Conservation (phyloP, 306 rosid species). For the Styphnolobium japonicum region DNA sequence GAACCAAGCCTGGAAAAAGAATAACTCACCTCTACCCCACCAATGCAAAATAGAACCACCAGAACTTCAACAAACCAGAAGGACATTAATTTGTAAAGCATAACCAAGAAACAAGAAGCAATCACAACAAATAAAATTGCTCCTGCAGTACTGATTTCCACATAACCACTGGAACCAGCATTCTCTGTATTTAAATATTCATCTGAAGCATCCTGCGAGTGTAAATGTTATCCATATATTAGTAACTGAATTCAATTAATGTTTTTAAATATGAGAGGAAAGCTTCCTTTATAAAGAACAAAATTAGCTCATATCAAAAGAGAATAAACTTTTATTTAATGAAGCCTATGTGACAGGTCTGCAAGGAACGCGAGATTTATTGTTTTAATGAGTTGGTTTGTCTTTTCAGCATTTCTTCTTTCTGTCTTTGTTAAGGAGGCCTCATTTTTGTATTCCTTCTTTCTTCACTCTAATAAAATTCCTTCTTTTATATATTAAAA, state of each 20-base stretch:
- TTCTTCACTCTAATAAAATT: background rate
- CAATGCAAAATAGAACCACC: constrained; percentile 87
- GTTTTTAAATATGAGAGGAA: constrained; percentile 6
- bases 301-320: background rate
- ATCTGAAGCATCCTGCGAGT: constrained; percentile 75
- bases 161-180: constrained; percentile 61
- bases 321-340: background rate
- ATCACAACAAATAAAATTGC: constrained; percentile 80
- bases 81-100: constrained; percentile 92
- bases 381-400: background rate
- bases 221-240: constrained; percentile 7
- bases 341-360: background rate
- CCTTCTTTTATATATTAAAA: background rate
- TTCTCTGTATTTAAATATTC: constrained; percentile 46
- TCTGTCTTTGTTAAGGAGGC: background rate
- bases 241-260: constrained; percentile 12
- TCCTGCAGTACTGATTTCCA: constrained; percentile 75
- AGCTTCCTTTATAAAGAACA: background rate
- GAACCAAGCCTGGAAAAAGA: constrained; percentile 13
- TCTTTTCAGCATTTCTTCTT: background rate
- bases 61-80: constrained; percentile 78
- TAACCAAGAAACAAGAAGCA: constrained; percentile 85
- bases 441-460: background rate
- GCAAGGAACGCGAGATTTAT: background rate
- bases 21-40: constrained; percentile 83